Percentiles rank a stretch among this genome's conserved stretches.
Conservation (phyloP, 2,329 filamentous ascomycete species). For the Xylariaceae sp. region DNA sequence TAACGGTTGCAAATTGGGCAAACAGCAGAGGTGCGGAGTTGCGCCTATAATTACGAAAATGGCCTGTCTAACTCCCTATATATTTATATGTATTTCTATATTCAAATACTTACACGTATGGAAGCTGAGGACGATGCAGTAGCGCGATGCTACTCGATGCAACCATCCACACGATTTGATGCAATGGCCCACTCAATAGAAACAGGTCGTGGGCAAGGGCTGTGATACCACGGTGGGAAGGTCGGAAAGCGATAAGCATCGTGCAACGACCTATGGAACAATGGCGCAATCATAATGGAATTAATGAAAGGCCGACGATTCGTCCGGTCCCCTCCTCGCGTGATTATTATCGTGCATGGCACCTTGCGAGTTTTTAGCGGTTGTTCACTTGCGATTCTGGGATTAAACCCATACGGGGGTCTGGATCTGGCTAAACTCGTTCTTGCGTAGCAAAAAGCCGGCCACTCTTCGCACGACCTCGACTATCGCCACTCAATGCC, state of each 20-base stretch:
- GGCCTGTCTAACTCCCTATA: too few species aligned
- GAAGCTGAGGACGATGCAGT: neutral
- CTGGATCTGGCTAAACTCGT: too few species aligned
- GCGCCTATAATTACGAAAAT: too few species aligned
- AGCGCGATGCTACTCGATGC: slow-evolving; percentile 13
- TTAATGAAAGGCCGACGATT: slow-evolving; percentile 9
- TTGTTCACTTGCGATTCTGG: too few species aligned
- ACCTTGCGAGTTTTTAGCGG: too few species aligned
- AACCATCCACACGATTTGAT: slow-evolving; percentile 5
- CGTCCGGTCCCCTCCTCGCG: slow-evolving; percentile 12
- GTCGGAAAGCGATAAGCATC: neutral
- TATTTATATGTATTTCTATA: too few species aligned
- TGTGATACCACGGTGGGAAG: slow-evolving; percentile 12
- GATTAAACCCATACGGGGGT: too few species aligned
- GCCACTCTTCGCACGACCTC: too few species aligned
- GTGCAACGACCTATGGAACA: neutral
- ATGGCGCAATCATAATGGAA: neutral
- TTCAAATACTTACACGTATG: slow-evolving; percentile 8
- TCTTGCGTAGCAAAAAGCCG: too few species aligned
- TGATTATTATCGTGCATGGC: slow-evolving; percentile 19
- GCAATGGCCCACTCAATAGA: slow-evolving; percentile 8
- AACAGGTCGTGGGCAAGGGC: neutral
- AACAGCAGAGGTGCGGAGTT: too few species aligned
- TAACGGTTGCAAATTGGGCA: too few species aligned
- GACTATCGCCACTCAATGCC: too few species aligned